Evolutionary conservation across 345 rosid genomes (phyloP), one percentile per base, ranked within the genome.

Genomic region (Citrus maxima): DNA sequence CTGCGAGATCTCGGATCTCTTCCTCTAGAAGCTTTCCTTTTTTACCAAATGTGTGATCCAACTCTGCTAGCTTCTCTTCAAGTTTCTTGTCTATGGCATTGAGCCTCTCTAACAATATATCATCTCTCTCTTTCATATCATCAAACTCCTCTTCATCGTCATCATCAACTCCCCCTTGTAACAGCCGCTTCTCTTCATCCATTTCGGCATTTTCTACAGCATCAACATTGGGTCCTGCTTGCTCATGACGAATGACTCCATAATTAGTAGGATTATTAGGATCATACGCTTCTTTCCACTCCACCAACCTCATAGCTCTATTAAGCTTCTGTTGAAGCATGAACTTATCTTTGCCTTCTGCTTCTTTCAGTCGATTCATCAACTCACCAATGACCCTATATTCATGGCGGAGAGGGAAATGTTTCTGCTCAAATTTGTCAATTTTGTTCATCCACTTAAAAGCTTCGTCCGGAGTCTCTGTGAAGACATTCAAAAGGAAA

Each of bases 41-140:
- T 93, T 87, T 93, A 63, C 98, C 99, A 75, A 95, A 95, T 1
- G 97, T 94, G 86, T 92, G 88, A 79, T 95, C 99, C 86, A 95
- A 87, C 76, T 90, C 90, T 22, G 96, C 92, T 42, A 95, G 88
- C 87, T 91, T 95, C 81, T 84, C 92, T 76, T 95, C 98, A 70
- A 95, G 93, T 74, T 86, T 88, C 89, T 84, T 88, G 82, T 95
- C 99, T 10, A 95, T 91, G 30, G 86, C 92, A 85, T 91, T 88
- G 38, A 95, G 90, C 85, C 92, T 85, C 86, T 85, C 93, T 70
- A 93, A 77, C 67, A 95, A 70, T 67, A 89, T 89, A 78, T 92
- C 89, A 85, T 93, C 98, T 84, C 80, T 88, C 82, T 93, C 99
- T 86, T 91, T 92, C 94, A 92, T 85, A 83, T 95, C 98, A 91